phyloP scores from a whole-genome alignment of 78 protist genomes.

The Blattamonas nauphoetae region DNA sequence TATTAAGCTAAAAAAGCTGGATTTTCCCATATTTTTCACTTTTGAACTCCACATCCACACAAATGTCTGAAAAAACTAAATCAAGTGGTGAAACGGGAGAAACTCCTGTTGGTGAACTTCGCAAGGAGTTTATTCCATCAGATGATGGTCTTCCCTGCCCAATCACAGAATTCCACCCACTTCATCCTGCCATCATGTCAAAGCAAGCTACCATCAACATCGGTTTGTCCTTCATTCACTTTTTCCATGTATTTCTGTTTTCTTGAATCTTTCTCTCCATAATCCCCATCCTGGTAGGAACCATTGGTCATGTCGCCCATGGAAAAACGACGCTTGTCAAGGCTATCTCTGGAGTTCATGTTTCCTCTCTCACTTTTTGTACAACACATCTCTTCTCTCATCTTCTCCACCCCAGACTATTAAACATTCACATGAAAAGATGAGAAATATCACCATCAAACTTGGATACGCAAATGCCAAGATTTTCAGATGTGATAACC shows the following conservation, averaged over 20 bases:
- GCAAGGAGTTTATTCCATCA: background rate
- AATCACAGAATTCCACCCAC: background rate
- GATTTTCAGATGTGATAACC: constrained; percentile 69
- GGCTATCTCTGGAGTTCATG: constrained; percentile 91
- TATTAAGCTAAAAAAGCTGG: too few species aligned
- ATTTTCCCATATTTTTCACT: too few species aligned
- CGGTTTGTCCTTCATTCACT: background rate
- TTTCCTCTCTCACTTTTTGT: background rate
- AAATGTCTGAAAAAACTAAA: too few species aligned
- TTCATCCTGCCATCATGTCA: background rate
- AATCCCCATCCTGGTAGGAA: constrained; percentile 34
- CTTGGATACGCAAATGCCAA: constrained; percentile 99
- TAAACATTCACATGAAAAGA: background rate
- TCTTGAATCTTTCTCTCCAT: background rate
- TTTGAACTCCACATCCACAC: too few species aligned
- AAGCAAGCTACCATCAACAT: constrained; percentile 30
- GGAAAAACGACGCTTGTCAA: constrained; percentile 99
- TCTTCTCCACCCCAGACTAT: background rate
- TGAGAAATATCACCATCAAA: constrained; percentile 97
- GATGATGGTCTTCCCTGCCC: constrained; percentile 9
- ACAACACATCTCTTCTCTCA: background rate
- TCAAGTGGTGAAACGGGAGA: too few species aligned
- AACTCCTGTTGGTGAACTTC: too few species aligned
- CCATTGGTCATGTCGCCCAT: constrained; percentile 99
- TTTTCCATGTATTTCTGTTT: background rate